These are phyloP conservation scores for Saccharomycopsis amapae DNA, from an alignment of 805 yeast genomes.

Conservation along the genomic window DNA sequence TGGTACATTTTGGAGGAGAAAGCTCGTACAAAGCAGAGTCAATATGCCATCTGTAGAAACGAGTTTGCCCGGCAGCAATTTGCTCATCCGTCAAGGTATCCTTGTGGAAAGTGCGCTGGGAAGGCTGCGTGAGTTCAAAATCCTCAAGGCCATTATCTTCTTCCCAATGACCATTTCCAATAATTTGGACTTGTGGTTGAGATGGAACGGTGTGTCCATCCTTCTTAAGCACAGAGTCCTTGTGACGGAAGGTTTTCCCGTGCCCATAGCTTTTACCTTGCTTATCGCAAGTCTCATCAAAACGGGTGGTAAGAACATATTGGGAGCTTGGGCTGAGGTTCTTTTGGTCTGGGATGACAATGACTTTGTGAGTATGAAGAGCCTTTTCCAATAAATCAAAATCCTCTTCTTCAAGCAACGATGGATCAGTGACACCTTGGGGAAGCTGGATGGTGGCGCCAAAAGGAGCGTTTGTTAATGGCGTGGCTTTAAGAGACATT, in stretches of 20 bases:
- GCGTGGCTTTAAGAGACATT: no score
- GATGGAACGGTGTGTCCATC: constrained; percentile 75
- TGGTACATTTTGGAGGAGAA: constrained; percentile 82
- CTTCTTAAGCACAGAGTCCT: constrained; percentile 61
- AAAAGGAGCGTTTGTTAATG: constrained; percentile 45
- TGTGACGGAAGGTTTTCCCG: constrained; percentile 66
- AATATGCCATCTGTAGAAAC: constrained; percentile 91
- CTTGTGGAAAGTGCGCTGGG: constrained; percentile 76
- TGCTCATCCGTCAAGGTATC: constrained; percentile 56
- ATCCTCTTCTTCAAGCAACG: constrained; percentile 56
- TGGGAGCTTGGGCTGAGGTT: constrained; percentile 67
- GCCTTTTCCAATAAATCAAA: constrained; percentile 57
- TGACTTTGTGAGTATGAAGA: constrained; percentile 59
- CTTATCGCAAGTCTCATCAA: constrained; percentile 59
- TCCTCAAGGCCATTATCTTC: constrained; percentile 48
- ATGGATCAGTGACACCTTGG: constrained; percentile 64
- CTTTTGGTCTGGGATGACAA: constrained; percentile 69
- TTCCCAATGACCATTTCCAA: constrained; percentile 65
- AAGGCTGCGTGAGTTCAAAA: constrained; percentile 69
- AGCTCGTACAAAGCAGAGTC: constrained; percentile 83
- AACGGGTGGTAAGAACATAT: constrained; percentile 64
- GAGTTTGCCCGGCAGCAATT: constrained; percentile 52
- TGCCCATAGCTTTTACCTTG: constrained; percentile 70
- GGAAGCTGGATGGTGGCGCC: constrained; percentile 71
- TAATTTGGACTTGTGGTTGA: constrained; percentile 86